A percentile compares a stretch with the other conserved stretches of the same genome.
Conservation (phyloP, 2,329 filamentous ascomycete species). For the Diaporthe capsici region DNA sequence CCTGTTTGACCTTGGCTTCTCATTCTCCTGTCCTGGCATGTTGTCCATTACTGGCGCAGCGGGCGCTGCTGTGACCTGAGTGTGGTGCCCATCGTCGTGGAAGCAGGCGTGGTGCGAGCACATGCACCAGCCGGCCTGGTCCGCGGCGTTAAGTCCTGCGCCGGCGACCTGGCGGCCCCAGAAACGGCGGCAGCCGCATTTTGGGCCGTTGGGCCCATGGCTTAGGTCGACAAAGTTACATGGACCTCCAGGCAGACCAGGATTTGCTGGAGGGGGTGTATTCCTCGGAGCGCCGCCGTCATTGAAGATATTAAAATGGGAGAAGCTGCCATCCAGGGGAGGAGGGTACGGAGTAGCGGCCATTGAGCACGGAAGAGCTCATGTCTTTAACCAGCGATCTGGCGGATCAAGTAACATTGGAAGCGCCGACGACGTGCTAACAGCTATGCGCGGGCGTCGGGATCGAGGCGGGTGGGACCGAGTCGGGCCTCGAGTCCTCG, state of each 20-base stretch:
- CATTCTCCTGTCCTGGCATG: conserved; percentile 63
- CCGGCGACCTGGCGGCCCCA: conserved; percentile 62
- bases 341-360: conserved; percentile 65
- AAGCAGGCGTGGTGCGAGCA: conserved; percentile 75
- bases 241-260: conserved; percentile 63
- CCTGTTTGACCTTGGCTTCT: conserved; percentile 61
- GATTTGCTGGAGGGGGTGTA: conserved; percentile 43
- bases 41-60: conserved; percentile 37
- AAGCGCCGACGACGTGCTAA: conserved; percentile 35
- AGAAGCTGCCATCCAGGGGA: conserved; percentile 58
- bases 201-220: conserved; percentile 64
- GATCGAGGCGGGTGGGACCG: background rate
- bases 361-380: conserved; percentile 60
- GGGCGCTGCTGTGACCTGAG: conserved; percentile 43
- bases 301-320: conserved; percentile 68
- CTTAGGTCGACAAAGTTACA: conserved; percentile 72
- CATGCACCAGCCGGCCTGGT: conserved; percentile 70
- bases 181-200: conserved; percentile 73
- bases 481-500: conserved; percentile 16
- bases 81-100: conserved; percentile 63
- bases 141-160: conserved; percentile 51
- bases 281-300: conserved; percentile 53
- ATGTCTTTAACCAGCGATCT: conserved; percentile 50
- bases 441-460: conserved; percentile 26
- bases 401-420: conserved; percentile 40